Conservation (phyloP, 1,284 basidiomycete species). For the Rhodotorula sp. region DNA sequence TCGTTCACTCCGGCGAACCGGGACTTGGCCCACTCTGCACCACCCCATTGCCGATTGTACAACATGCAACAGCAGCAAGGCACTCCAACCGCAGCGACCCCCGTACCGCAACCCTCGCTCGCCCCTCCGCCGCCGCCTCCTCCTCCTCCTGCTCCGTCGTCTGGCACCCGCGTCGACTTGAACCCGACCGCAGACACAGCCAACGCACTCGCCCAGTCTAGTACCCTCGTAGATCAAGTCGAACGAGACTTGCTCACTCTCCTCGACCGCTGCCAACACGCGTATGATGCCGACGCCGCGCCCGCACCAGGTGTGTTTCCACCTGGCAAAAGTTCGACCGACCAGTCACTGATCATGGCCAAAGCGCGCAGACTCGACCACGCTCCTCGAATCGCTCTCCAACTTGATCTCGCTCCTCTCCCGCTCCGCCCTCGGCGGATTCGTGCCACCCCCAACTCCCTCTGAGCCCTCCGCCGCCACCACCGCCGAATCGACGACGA, state of each 20-base stretch:
- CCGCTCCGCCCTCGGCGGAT: conserved; percentile 20
- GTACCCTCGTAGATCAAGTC: conserved; percentile 2
- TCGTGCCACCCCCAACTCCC: neutral
- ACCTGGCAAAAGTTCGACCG: neutral
- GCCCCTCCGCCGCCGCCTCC: neutral
- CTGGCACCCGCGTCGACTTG: neutral
- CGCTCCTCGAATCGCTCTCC: conserved; percentile 4
- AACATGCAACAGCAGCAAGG: neutral
- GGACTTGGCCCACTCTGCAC: neutral
- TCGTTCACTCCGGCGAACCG: neutral
- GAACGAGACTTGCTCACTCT: neutral
- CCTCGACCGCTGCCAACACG: neutral
- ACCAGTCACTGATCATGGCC: no score
- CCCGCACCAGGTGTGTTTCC: neutral
- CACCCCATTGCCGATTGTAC: no score
- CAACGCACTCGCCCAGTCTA: neutral
- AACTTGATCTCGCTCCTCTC: conserved; percentile 14
- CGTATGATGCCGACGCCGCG: neutral
- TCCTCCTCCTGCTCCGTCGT: neutral
- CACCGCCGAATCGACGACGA: neutral
- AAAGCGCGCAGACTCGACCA: neutral
- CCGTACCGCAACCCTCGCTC: neutral
- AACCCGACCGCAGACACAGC: conserved; percentile 4
- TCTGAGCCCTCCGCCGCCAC: neutral
- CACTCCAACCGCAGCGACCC: neutral